Base-by-base conservation (phyloP, 2,329 filamentous ascomycete species). In the Exutisphaerella laricina region DNA sequence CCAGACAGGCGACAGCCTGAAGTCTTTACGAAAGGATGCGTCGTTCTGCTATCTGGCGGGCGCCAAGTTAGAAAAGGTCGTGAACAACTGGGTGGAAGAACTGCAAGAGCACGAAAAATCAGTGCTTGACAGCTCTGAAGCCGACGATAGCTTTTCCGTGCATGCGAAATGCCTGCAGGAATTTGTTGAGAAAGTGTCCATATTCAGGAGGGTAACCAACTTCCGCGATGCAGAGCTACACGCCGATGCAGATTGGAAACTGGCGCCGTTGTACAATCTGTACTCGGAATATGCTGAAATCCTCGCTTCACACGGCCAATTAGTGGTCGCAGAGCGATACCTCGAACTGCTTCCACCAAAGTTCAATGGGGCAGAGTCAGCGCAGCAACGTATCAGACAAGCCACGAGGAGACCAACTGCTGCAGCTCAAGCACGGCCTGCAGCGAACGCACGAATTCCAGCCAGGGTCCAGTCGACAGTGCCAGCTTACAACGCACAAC, bases 271-370 rank as follows among this genome's bases (percentile, higher is more conserved):
- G 40, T 98, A 98, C 66, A 83, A 88, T 63, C 95, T 95, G 68
- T 98, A 98, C 62, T 83, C 85, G 20, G 92, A 98, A 68, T 98
- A 97, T 64, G 90, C 92, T 10, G 90, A 98, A 62, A 89, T 98
- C 53, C 80, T 94, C 44, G 88, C 92, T 34, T 81, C 87, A 5
- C 87, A 96, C 60, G 92, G 94, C 9, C 86, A 94, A 57, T 71
- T 98, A 41, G 75, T 80, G 22, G 79, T 88, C 55, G 94, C 92
- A 4, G 85, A 95, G 67, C 89, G 85, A 64, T 98, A 98, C 60
- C 78, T 98, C 29, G 80, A 89, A 59, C 79, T 98, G 40, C 75
- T 98, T 33, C 92, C 92, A 12, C 70, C 75, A 29, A 80, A 82
- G 51, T 96, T 94, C 63, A 83, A 87, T 28, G 85, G 86, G 44